Evolutionary conservation across 768 basidiomycete genomes (phyloP).

Genomic region (Fomitopsis pulvina): DNA sequence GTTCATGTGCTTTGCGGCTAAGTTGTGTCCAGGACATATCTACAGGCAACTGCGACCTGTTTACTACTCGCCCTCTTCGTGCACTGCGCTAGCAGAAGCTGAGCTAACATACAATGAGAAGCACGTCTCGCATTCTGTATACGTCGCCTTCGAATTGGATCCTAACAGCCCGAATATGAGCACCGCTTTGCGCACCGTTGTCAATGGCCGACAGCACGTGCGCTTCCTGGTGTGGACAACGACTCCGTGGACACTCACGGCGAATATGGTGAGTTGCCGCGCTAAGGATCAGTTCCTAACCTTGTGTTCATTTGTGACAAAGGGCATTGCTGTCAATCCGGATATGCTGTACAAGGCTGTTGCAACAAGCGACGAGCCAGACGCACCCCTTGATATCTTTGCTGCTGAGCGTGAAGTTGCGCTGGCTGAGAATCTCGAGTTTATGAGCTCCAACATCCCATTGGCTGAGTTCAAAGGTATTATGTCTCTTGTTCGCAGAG

Average conservation of each 20-base stretch:
- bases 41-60: slow-evolving; percentile 86
- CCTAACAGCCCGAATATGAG: slow-evolving; percentile 15
- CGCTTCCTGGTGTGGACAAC: slow-evolving; percentile 91
- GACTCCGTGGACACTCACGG: slow-evolving; percentile 94
- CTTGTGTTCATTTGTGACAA: background rate
- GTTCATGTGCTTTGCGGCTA: background rate
- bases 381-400: slow-evolving; percentile 33
- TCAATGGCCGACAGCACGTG: slow-evolving; percentile 28
- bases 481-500: background rate
- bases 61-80: slow-evolving; percentile 92
- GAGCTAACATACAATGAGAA: slow-evolving; percentile 88
- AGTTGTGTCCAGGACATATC: slow-evolving; percentile 56
- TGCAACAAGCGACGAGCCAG: slow-evolving; percentile 11
- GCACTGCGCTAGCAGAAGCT: slow-evolving; percentile 91
- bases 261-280: slow-evolving; percentile 70
- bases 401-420: slow-evolving; percentile 44
- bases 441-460: background rate
- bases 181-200: slow-evolving; percentile 24
- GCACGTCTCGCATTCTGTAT: slow-evolving; percentile 84
- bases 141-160: slow-evolving; percentile 71
- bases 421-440: slow-evolving; percentile 13
- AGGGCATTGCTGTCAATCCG: slow-evolving; percentile 87
- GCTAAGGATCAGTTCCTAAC: background rate
- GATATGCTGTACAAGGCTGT: slow-evolving; percentile 46
- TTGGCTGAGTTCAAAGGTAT: slow-evolving; percentile 36